Conservation (phyloP, 2,329 filamentous ascomycete species). For the Penicillium sp. region DNA sequence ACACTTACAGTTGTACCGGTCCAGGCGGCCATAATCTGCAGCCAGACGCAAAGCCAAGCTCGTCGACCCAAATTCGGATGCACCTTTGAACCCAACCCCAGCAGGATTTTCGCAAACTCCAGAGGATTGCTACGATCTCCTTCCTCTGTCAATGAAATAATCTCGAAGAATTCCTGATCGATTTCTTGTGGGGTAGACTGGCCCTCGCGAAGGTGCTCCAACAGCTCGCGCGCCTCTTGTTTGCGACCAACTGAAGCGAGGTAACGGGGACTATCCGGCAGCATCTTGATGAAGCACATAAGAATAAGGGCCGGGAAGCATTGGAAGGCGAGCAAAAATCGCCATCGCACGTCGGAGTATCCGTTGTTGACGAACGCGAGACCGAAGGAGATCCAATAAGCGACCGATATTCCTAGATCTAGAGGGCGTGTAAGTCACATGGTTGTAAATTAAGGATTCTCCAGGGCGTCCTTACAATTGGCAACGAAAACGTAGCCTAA, state of each 20-base stretch:
- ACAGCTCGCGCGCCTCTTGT: conserved; percentile 45
- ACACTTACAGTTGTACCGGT: conserved; percentile 40
- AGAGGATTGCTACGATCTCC: conserved; percentile 35
- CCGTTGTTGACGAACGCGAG: conserved; percentile 33
- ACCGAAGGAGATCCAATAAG: conserved; percentile 38
- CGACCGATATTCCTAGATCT: conserved; percentile 47
- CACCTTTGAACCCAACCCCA: conserved; percentile 30
- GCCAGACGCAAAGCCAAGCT: conserved; percentile 43
- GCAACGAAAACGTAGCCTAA: conserved; percentile 51
- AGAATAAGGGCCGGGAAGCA: conserved; percentile 31
- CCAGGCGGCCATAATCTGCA: conserved; percentile 47
- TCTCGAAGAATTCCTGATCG: conserved; percentile 35
- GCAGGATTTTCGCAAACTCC: conserved; percentile 38
- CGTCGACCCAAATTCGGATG: conserved; percentile 36
- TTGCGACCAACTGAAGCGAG: conserved; percentile 38
- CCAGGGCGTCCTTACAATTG: conserved; percentile 36
- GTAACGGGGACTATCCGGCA: conserved; percentile 34
- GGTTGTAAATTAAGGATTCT: too few species aligned
- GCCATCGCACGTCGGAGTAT: conserved; percentile 34
- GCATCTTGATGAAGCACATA: conserved; percentile 27
- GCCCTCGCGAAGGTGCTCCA: conserved; percentile 37
- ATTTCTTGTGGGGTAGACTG: conserved; percentile 24
- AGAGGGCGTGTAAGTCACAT: background rate
- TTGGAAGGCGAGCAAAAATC: conserved; percentile 35
- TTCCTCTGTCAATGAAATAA: conserved; percentile 30